Evolutionary conservation across 139 green algal genomes (phyloP), one percentile per base, ranked within the genome.

Genomic region (Astrephomene gubernaculifera): DNA sequence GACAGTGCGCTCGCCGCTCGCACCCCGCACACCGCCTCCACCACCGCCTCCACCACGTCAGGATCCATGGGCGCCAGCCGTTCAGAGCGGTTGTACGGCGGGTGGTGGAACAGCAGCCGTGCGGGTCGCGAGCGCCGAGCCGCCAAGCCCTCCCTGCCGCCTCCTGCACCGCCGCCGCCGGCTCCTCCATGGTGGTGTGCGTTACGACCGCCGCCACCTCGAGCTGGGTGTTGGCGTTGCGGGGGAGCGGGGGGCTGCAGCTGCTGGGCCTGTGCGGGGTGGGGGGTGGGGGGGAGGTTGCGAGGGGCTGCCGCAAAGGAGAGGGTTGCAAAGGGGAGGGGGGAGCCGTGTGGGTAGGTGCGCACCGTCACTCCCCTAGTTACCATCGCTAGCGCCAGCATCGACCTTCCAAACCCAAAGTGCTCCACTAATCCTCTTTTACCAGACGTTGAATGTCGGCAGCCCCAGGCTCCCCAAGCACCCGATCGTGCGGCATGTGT

Each of bases 31-130:
- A 88, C 84, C 21, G 71, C 75, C 65, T 88, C 75, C 74, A 89
- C 78, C 53, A 86, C 86, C 79, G 86, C 86, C n/a, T n/a, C n/a
- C 17, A 61, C 78, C 54, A 89, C 79, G 70, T 89, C 86, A 33
- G 70, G 60, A 57, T 89, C 78, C 25, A 21, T 65, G 35, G 81
- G 74, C 8, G 36, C 33, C 60, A 89, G 79, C n/a, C 31, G 65
- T 41, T 89, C 86, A 25, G 83, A 38, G 7, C 65, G 45, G 63
- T 73, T 82, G 72, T 88, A 88, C 3, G 83, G 83, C 63, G 70
- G 73, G 65, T 88, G 83, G 64, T 82, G 63, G 73, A 88, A 88
- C 49, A 88, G 44, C 45, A 79, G 45, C 12, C 83, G 83, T 22
- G 73, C 60, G 44, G 84, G 67, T 5, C 54, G 54, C 36, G 54